Evolutionary conservation across 495 filamentous ascomycete genomes (phyloP), one percentile per base, ranked within the genome.

Genomic region (Cairneyella variabilis): DNA sequence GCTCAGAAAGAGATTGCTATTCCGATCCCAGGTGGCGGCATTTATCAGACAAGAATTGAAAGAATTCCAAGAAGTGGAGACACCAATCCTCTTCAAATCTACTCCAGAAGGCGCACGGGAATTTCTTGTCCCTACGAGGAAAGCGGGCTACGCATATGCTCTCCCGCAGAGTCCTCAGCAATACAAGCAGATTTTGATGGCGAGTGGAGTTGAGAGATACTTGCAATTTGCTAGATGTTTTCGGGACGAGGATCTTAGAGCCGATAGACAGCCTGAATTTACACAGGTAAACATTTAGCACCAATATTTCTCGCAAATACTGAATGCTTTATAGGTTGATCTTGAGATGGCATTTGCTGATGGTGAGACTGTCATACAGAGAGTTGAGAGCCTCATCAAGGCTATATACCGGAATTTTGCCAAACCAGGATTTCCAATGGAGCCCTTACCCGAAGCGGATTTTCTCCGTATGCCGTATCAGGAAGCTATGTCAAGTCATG

Each of bases 161-260:
- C 69, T 98, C 21, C 91, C 93, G 0, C 93, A 98, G 63, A 97
- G 91, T 53, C 93, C 93, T 7, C 93, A 98, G 69, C 93, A 98
- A 66, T 97, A 96, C 67, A 98, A 98, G 68, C 93, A 98, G 70
- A 92, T 97, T 37, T 77, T 98, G 17, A 97, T 98, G 91, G 87
- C 91, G 8, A 86, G 85, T 62, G 91, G 92, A 0, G 77, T 97
- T 16, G 66, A 73, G 4, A 77, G 76, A 7, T 98, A 98, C 66
- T 96, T 81, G 64, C 93, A 98, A 67, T 88, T 97, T 68, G 93
- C 95, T 1, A 84, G 81, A 54, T 98, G 93, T 62, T 98, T 97
- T 70, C 86, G 93, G 7, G 93, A 98, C 64, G 93, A 98, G 66
- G 93, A 97, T 72, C 71, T 92, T 38, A 76, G 93, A 20, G 91